Base-by-base conservation (phyloP, 148 eudicot genomes). In the Amaranthus cruentus region DNA sequence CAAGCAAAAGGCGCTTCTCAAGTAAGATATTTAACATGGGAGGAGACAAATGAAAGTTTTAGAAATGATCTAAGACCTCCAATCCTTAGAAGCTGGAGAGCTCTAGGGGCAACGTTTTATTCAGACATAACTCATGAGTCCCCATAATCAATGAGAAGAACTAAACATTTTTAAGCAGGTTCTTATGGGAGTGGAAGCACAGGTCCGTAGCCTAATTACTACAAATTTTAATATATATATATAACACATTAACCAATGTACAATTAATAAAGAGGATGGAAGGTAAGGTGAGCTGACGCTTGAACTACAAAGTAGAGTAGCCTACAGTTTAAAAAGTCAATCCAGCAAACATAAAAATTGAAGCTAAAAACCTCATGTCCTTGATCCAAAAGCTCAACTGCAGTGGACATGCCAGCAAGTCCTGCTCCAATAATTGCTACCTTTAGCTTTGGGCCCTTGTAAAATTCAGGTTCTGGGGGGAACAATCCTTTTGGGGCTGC, bases 401-500 rank as follows among this genome's bases (percentile, higher is more conserved):
- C 99, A 74, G 99, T 95, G 21, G 99, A 95, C 99, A 95, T 95
- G 84, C 96, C 99, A 9, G 99, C 99, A 77, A 95, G 96, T 67
- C 99, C 99, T 74, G 99, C 86, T 70, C 99, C 99, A 62, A 95
- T 88, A 44, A 95, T 95, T 51, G 99, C 97, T 71, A 91, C 93
- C 86, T 91, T 95, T 38, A 95, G 91, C 85, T 95, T 95, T 56
- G 99, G 99, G 55, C 99, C 99, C 21, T 77, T 80, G 77, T 95
- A 95, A 18, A 79, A 84, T 77, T 86, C 85, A 71, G 99, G 99
- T 78, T 95, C 99, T 9, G 97, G 91, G 77, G 97, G 99, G 81
- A 95, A 95, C 73, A 95, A 84, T 46, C 99, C 99, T 77, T 90
- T 95, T 42, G 99, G 96, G 84, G 99, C 99, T 91, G 94, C 83